A percentile compares a stretch with the other conserved stretches of the same genome.
Evolutionary conservation across 208 protist genomes (phyloP).

Genomic region (Wallacemonas sp.): DNA sequence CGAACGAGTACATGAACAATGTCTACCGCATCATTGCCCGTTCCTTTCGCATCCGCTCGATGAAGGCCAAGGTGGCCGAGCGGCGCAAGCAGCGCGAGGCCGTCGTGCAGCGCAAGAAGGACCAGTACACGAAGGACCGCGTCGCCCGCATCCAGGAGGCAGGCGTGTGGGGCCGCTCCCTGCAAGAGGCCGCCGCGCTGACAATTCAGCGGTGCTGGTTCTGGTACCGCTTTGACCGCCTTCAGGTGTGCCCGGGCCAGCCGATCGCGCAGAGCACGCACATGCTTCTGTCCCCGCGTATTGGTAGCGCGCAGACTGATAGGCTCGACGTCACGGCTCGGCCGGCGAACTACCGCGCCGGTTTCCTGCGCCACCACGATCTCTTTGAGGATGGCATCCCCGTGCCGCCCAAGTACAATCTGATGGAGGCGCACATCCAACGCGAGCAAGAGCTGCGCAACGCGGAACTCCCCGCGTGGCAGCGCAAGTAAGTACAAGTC

Average conservation of each 20-base stretch:
- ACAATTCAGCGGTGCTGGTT: constrained; percentile 82
- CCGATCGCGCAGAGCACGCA: not conserved
- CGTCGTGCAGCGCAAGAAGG: constrained; percentile 25
- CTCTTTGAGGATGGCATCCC: constrained; percentile 20
- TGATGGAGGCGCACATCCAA: constrained; percentile 58
- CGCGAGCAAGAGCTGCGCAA: constrained; percentile 45
- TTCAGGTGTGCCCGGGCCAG: constrained; percentile 22
- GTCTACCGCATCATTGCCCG: constrained; percentile 67
- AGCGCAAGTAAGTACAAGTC: constrained; percentile 41
- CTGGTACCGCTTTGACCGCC: constrained; percentile 47
- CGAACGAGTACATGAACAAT: constrained; percentile 65
- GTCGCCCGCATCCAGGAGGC: constrained; percentile 48
- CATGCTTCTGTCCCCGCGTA: not conserved
- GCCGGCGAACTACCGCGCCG: constrained; percentile 1
- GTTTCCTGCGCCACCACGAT: constrained; percentile 1
- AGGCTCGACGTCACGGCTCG: not conserved
- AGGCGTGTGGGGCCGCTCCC: constrained; percentile 62
- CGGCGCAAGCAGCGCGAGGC: constrained; percentile 16
- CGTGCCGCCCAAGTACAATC: constrained; percentile 49
- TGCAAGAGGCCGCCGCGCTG: constrained; percentile 58
- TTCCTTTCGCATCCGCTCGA: constrained; percentile 59
- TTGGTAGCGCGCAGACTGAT: constrained; percentile 12
- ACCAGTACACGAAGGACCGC: constrained; percentile 36
- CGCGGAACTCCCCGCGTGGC: constrained; percentile 40
- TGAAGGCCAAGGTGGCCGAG: constrained; percentile 24